A percentile compares a stretch with the other conserved stretches of the same genome.
These are phyloP conservation scores for Thecaphora thlaspeos DNA, from an alignment of 1,284 basidiomycete species.

Conservation along the genomic window DNA sequence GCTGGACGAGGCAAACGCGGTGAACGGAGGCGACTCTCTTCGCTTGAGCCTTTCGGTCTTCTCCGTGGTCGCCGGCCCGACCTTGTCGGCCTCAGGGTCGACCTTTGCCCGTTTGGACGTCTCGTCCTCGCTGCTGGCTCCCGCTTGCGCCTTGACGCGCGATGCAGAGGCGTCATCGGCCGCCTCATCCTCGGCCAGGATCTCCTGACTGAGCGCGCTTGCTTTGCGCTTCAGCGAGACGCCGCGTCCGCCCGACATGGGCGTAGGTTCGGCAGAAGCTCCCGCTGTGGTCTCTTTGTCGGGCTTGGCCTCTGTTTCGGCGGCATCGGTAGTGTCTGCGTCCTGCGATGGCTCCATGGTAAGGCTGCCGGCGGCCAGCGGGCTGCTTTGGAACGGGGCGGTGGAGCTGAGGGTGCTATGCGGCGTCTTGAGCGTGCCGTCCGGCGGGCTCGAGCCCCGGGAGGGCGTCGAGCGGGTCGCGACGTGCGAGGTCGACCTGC, in stretches of 20 bases:
- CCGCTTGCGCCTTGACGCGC: constrained; percentile 13
- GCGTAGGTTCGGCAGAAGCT: constrained; percentile 3
- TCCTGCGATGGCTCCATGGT: constrained; percentile 36
- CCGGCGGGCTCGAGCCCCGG: constrained; percentile 26
- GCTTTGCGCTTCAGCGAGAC: constrained; percentile 27
- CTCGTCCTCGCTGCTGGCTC: neutral
- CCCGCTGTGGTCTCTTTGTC: neutral
- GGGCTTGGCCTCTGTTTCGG: constrained; percentile 11
- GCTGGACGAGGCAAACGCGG: constrained; percentile 23
- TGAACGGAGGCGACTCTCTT: neutral
- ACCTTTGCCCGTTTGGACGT: constrained; percentile 1
- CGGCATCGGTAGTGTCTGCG: constrained; percentile 11
- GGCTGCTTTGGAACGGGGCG: constrained; percentile 35
- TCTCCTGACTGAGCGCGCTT: constrained; percentile 30
- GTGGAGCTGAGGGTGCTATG: constrained; percentile 21
- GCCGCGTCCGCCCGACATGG: constrained; percentile 1
- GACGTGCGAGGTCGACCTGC: neutral
- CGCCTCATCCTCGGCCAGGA: constrained; percentile 8
- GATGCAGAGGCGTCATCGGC: constrained; percentile 2
- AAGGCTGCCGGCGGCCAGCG: constrained; percentile 32
- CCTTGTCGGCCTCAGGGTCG: constrained; percentile 4
- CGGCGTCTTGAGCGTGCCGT: constrained; percentile 18
- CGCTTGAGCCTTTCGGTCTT: neutral
- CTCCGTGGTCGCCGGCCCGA: constrained; percentile 7
- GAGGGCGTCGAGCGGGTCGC: constrained; percentile 8